Base-by-base conservation (phyloP, 2,329 filamentous ascomycete species). In the Lachnellula subtilissima region DNA sequence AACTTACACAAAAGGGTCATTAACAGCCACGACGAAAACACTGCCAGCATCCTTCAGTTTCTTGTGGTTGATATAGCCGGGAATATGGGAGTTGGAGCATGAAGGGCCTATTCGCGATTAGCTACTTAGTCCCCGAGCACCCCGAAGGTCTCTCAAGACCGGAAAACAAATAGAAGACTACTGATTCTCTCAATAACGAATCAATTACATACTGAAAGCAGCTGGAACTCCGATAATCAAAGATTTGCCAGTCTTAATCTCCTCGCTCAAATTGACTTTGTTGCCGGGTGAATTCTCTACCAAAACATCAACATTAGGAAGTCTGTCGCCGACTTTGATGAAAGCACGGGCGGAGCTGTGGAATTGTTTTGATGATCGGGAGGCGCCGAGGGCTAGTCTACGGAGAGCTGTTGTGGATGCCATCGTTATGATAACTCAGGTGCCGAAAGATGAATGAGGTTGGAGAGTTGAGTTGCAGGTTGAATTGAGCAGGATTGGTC, bases 21-120 rank as follows among this genome's bases (percentile, higher is more conserved):
- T 97, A 70, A 97, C 91, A 12, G 88, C 85, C 50, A 97, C 85
- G 45, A 97, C 90, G 68, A 95, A 96, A 50, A 96, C 89, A 67
- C 87, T 81, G 49, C 91, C 91, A 35, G 88, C 90, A 59, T 86
- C 78, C 75, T 88, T 88, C 65, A 95, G 80, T 71, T 86, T 84
- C 54, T 87, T 80, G 70, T 90, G 88, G 69, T 84, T 84, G 72
- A 96, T 87, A 75, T 91, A 97, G 55, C 89, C 89, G 1, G 93
- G 93, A 48, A 97, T 80, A 71, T 97, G 93, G 47, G 76, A 77
- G 62, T 81, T 79, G 23, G 82, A 85, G 75, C 85, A 88, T 5
- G 78, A 74, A 25, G 85, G 84, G 67, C 78, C 78, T 78, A 46
- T 25, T 15, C 15, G 15, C 37, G 15, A 45, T 52, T 40, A 50